Evolutionary conservation across 805 yeast species (phyloP), one percentile per base, ranked within the genome.

Genomic region (Hanseniaspora lachancei): DNA sequence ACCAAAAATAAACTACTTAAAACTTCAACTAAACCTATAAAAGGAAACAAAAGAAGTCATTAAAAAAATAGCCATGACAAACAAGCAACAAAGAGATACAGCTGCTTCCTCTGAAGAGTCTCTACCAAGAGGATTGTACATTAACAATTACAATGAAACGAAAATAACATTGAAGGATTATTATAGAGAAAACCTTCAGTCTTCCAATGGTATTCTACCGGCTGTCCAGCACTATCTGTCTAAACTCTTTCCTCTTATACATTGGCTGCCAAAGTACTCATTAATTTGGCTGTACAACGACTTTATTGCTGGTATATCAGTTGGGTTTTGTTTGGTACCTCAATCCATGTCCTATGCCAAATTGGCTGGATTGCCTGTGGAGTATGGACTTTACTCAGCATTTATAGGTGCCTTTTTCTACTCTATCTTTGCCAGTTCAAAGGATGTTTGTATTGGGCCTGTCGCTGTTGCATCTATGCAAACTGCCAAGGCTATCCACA

Each of bases 321-420:
- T 89, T 21, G 97, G 97, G 47, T 81, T 86, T 59, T 96, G 89
- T 20, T 76, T 89, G 61, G 96, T 89, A 34, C 97, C 97, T 3
- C 97, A 89, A 69, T 82, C 93, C 3, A 89, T 89, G 97, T 89
- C 96, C 0, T 89, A 89, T 66, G 97, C 97, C 9, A 81, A 78
- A 64, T 72, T 89, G 59, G 97, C 97, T 6, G 81, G 85, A 5
- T 75, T 89, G 58, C 74, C 81, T 5, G 80, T 95, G 6, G 84
- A 89, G 67, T 89, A 82, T 63, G 97, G 97, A 50, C 77, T 89
- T 48, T 89, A 89, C 70, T 86, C 96, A 15, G 86, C 95, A 0
- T 89, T 89, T 64, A 82, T 89, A 48, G 97, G 97, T 65, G 95
- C 89, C 13, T 77, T 88, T 64, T 79, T 85, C 53, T 89, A 89